Percentiles rank a stretch among this genome's conserved stretches.
Conservation (phyloP, 768 basidiomycete genomes). For the Agaricus sinodeliciosus region DNA sequence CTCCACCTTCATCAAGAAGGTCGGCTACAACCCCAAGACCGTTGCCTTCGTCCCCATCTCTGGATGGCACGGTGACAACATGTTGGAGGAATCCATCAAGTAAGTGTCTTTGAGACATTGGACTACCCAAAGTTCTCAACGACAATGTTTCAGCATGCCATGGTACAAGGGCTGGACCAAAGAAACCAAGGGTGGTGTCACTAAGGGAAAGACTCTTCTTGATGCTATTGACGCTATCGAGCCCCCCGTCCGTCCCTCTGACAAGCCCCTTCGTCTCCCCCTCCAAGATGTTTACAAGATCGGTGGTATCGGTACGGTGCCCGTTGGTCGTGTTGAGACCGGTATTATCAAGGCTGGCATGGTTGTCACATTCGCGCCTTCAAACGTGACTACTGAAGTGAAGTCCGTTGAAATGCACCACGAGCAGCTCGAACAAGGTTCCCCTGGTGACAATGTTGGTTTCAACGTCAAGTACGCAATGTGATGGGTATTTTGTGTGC, state of each 20-base stretch:
- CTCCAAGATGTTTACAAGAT: slow-evolving; percentile 99
- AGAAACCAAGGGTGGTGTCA: slow-evolving; percentile 88
- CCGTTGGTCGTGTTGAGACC: slow-evolving; percentile 99
- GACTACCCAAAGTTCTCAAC: slow-evolving; percentile 13
- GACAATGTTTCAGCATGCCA: slow-evolving; percentile 62
- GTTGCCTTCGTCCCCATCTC: slow-evolving; percentile 99
- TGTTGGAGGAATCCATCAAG: slow-evolving; percentile 98
- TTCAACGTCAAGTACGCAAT: slow-evolving; percentile 90
- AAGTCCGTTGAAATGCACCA: slow-evolving; percentile 99
- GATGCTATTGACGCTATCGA: slow-evolving; percentile 99
- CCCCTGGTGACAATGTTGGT: slow-evolving; percentile 98
- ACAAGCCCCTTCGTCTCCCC: slow-evolving; percentile 99
- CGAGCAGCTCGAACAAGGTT: slow-evolving; percentile 92
- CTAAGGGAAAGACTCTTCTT: slow-evolving; percentile 98
- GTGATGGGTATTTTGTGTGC: background rate
- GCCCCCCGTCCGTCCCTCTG: slow-evolving; percentile 91
- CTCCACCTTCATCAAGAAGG: slow-evolving; percentile 98
- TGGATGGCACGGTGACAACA: slow-evolving; percentile 99
- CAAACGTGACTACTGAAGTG: slow-evolving; percentile 99
- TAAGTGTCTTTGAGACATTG: slow-evolving; percentile 28
- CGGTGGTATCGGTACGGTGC: slow-evolving; percentile 99
- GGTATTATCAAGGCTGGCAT: slow-evolving; percentile 99
- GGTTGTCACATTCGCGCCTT: slow-evolving; percentile 94
- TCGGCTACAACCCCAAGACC: slow-evolving; percentile 98
- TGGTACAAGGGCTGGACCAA: slow-evolving; percentile 99